Evolutionary conservation across 1,284 basidiomycete genomes (phyloP), one percentile per base, ranked within the genome.

Genomic region (Boletus smithii): DNA sequence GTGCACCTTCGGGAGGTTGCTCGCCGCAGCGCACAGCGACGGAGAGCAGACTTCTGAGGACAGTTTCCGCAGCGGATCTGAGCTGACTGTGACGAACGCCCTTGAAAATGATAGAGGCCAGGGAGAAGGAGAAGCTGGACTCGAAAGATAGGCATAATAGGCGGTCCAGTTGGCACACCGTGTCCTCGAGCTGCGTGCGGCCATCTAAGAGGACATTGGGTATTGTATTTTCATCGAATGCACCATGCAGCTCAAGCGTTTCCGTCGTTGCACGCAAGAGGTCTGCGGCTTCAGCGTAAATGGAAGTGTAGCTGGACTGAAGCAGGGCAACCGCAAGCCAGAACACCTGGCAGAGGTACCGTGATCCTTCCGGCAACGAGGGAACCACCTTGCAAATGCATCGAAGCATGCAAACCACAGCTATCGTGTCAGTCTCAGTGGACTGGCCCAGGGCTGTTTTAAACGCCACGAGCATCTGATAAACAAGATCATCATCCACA

Each of bases 381-480:
- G 86, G 83, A 7, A 91, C 78, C 46, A 93, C 77, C 55, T 83
- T 83, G 60, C 81, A 81, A 54, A 95, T 78, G 66, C 90, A 92
- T 49, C 90, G 80, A 24, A 94, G 75, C 85, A 95, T 93, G 69
- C 86, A 88, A 56, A 91, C 80, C 29, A 93, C 79, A 7, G 87
- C 80, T 54, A 74, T 74, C n/a, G 79, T 83, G 58, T 91, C 88
- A 14, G 77, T 76, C 60, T 91, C 88, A 44, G 78, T 73, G 42
- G 81, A 73, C 53, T 80, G 79, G 16, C 70, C 67, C 22, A 91
- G 67, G 0, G 85, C 83, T 0, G 75, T 81, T 57, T 80, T 81
- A 62, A 91, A 79, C 1, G 91, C 88, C 13, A 92, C 86, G 10
- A 93, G 77, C 69, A 93, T 91, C 64, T 94, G 91, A 57, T 93